Conservation (phyloP, 306 rosid genomes). For the Castanea sativa region DNA sequence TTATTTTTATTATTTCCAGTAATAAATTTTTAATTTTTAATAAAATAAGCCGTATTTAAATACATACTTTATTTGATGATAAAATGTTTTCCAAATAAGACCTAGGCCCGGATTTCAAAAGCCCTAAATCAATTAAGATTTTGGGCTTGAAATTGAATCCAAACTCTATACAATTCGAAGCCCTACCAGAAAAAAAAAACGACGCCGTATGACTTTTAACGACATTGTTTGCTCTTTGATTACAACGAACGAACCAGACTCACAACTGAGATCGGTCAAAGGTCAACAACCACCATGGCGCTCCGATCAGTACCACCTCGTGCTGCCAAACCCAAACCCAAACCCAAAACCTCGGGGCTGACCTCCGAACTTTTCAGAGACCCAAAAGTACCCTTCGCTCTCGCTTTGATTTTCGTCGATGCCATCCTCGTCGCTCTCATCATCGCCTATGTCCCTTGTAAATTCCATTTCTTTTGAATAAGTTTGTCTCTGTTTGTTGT, state of each 20-base stretch:
- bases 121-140: too few species aligned
- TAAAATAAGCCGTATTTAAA: too few species aligned
- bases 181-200: background rate
- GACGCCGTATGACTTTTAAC: background rate
- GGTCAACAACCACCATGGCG: constrained; percentile 42
- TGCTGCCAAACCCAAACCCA: constrained; percentile 33
- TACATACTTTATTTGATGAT: too few species aligned
- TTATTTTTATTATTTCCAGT: too few species aligned
- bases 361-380: constrained; percentile 1
- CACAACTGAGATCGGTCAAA: background rate
- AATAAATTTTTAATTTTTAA: too few species aligned
- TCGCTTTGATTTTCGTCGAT: constrained; percentile 56
- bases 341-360: constrained; percentile 24
- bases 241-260: constrained; percentile 26
- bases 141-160: background rate
- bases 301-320: constrained; percentile 46
- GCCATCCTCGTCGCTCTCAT: constrained; percentile 60
- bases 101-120: background rate
- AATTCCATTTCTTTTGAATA: background rate
- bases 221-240: background rate
- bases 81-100: background rate
- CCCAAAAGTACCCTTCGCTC: constrained; percentile 44
- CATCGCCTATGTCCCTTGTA: constrained; percentile 79
- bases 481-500: background rate
- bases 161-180: too few species aligned